A percentile compares a stretch with the other conserved stretches of the same genome.
These are phyloP conservation scores for Annulohypoxylon bovei DNA, from an alignment of 495 filamentous ascomycete genomes.

Conservation along the genomic window DNA sequence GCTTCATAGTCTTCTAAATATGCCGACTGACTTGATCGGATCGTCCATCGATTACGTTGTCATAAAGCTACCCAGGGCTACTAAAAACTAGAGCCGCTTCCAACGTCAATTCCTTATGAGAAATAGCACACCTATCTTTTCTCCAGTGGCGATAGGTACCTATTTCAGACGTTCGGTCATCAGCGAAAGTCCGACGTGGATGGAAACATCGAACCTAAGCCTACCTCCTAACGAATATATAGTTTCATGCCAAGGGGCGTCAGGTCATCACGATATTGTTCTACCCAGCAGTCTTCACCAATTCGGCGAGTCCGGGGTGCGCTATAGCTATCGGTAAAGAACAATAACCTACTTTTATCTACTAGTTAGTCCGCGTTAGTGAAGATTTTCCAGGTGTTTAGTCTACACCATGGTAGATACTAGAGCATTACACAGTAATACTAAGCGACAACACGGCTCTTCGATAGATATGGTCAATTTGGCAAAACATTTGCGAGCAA, in stretches of 20 bases:
- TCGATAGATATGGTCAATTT: slow-evolving; percentile 8
- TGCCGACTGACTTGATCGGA: not conserved
- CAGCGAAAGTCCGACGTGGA: not conserved
- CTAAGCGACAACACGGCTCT: slow-evolving; percentile 4
- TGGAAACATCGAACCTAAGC: not conserved
- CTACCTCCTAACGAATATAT: not conserved
- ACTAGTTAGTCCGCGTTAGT: slow-evolving; percentile 34
- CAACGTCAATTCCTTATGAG: not conserved
- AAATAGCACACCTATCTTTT: not conserved
- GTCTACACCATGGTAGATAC: not conserved
- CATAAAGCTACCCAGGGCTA: not conserved
- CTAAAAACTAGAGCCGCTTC: not conserved
- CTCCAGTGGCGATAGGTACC: not conserved
- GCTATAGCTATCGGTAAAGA: slow-evolving; percentile 11
- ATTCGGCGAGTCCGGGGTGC: slow-evolving; percentile 6
- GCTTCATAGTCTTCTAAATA: not conserved
- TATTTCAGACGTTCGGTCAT: not conserved
- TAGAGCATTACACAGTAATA: slow-evolving; percentile 4
- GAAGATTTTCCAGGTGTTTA: not conserved
- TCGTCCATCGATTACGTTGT: not conserved
- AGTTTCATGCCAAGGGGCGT: not conserved
- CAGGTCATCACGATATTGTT: not conserved
- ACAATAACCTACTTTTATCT: slow-evolving; percentile 13
- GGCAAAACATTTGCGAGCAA: not conserved
- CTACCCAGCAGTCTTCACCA: not conserved